Percentiles rank a stretch among this genome's conserved stretches.
These are phyloP conservation scores for Ascoidea rubescens DNA, from an alignment of 805 yeast genomes.

Conservation along the genomic window DNA sequence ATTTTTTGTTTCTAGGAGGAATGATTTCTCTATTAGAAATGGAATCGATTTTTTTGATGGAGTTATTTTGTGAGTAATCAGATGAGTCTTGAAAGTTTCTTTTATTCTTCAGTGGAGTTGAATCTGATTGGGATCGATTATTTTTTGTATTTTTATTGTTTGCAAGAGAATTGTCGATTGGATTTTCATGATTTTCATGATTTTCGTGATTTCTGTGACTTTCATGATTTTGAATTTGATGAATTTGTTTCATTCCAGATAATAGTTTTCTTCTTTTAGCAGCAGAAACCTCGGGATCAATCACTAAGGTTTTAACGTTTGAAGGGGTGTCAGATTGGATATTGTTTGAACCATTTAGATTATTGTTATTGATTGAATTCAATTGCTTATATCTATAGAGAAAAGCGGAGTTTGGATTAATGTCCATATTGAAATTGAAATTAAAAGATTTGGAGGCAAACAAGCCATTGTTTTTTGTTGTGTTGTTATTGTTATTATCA, in stretches of 20 bases:
- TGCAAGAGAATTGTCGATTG: neutral
- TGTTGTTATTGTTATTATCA: neutral
- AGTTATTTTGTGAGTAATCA: neutral
- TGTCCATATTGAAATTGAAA: neutral
- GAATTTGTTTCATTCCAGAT: slow-evolving; percentile 11
- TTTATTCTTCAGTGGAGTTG: neutral
- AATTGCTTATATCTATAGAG: neutral
- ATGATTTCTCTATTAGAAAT: neutral
- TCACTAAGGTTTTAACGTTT: slow-evolving; percentile 22
- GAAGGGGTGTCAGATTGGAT: slow-evolving; percentile 3
- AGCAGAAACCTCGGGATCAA: slow-evolving; percentile 28
- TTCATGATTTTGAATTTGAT: neutral
- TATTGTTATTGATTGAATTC: neutral
- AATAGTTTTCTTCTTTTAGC: slow-evolving; percentile 27
- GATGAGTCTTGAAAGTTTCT: neutral
- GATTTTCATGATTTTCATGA: too few species aligned
- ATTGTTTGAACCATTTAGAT: neutral
- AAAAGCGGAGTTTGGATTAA: neutral
- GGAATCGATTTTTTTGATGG: neutral
- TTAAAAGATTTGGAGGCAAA: slow-evolving; percentile 1
- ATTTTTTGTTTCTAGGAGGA: neutral
- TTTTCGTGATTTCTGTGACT: neutral
- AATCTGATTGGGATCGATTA: neutral
- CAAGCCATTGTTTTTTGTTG: neutral
- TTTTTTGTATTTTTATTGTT: too few species aligned